Base-by-base conservation (phyloP, 768 basidiomycete genomes). In the Suillus brevipes region DNA sequence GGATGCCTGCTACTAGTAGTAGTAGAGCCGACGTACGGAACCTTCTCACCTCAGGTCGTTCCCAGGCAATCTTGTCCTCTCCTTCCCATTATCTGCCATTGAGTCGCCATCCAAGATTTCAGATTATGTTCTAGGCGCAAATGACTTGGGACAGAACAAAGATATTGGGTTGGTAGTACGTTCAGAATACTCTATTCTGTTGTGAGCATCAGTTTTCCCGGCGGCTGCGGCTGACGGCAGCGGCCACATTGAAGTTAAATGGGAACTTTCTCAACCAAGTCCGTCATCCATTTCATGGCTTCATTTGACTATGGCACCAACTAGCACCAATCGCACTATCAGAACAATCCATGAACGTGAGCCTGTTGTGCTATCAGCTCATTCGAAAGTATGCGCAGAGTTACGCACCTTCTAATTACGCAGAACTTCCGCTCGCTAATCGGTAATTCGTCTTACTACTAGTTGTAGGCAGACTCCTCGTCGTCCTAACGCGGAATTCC, bases 191-290 rank as follows among this genome's bases (percentile, higher is more conserved):
- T 40, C 9, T 58, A 40, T 40, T 40, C 57, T 28, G 38, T 40
- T 38, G 28, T 25, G 37, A 59, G 18, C 57, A 53, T 53, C 52
- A 40, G 38, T 38, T 38, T 58, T 38, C 38, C 38, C 58, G 40
- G 58, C 58, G 40, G 58, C 58, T 59, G 58, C 34, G 34, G 34
- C 2, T 59, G 58, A 59, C 58, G 58, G 58, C 58, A 59, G 25
- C 43, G 20, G 43, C 37, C 56, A 38, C 37, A 38, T 38, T 59
- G 58, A 59, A 59, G 58, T 42, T 13, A 59, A 59, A 42, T 59
- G 23, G 58, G 25, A 59, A 42, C 58, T 42, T 40, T 38, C 58
- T 55, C 34, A 55, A 55, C 53, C 53, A 55, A 55, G 53, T 55
- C 53, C 53, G 12, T 31, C 58, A 42, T 59, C 42, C 28, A 59